Evolutionary conservation across 2,329 filamentous ascomycete species (phyloP).

Genomic region (Diplodia sapinea): DNA sequence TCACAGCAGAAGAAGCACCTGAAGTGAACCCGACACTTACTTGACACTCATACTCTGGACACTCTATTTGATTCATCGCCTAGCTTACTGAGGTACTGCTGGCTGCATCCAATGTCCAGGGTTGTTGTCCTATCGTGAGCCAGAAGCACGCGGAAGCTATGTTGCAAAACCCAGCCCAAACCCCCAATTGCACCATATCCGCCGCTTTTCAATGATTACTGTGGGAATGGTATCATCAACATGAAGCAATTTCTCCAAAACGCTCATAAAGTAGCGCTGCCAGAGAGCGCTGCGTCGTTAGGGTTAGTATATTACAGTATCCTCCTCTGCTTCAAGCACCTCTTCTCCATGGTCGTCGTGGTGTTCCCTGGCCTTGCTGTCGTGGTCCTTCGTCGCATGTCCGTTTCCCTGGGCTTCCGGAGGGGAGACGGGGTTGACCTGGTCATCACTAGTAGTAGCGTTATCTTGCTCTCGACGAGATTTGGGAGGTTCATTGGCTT

Average conservation of each 20-base stretch:
- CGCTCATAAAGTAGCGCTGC: constrained; percentile 4
- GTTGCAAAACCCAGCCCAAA: constrained; percentile 11
- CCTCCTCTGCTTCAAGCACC: constrained; percentile 83
- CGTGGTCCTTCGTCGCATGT: constrained; percentile 37
- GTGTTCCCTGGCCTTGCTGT: constrained; percentile 36
- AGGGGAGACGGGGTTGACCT: constrained; percentile 16
- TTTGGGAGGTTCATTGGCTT: constrained; percentile 38
- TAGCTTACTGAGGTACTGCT: not conserved
- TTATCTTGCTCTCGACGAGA: constrained; percentile 32
- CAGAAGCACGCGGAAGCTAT: constrained; percentile 6
- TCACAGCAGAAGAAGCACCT: too few relatives aligned
- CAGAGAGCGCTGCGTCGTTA: not conserved
- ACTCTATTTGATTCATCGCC: not conserved
- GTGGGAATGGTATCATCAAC: constrained; percentile 25
- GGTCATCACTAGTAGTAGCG: constrained; percentile 14
- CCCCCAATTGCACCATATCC: not conserved
- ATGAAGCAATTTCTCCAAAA: constrained; percentile 16
- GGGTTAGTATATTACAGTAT: constrained; percentile 84
- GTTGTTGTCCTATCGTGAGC: not conserved
- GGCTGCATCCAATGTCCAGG: not conserved
- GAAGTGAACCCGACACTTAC: too few relatives aligned
- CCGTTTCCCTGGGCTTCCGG: constrained; percentile 35
- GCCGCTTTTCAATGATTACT: constrained; percentile 13
- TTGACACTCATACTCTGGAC: not conserved
- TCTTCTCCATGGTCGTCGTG: constrained; percentile 73